Percentiles rank a stretch among this genome's conserved stretches.
Conservation (phyloP, 1,139 yeast species). For the Lodderomyces margitis region DNA sequence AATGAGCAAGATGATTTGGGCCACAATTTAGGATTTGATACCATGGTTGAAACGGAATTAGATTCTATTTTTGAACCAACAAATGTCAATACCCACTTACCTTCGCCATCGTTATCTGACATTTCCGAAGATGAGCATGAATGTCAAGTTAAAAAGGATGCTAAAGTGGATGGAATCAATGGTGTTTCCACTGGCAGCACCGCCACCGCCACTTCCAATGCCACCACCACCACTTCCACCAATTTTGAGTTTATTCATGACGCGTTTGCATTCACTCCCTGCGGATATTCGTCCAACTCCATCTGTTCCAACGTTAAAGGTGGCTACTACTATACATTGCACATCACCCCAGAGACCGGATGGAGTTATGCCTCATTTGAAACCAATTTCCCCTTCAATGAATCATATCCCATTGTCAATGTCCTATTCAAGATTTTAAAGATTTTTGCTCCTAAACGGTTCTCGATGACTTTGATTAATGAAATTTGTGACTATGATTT, state of each 20-base stretch:
- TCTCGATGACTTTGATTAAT: constrained; percentile 69
- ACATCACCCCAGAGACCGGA: constrained; percentile 89
- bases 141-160: neutral
- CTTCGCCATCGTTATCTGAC: constrained; percentile 38
- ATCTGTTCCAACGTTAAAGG: constrained; percentile 53
- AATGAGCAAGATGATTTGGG: constrained; percentile 69
- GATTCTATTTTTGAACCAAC: constrained; percentile 50
- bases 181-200: neutral
- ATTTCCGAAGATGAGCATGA: constrained; percentile 21
- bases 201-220: constrained; percentile 14
- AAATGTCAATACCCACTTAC: constrained; percentile 25
- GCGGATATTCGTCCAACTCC: constrained; percentile 92
- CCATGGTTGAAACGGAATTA: constrained; percentile 61
- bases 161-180: neutral
- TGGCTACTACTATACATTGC: constrained; percentile 80
- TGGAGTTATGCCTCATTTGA: constrained; percentile 98
- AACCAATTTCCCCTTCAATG: constrained; percentile 65
- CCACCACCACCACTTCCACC: constrained; percentile 1
- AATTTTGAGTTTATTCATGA: constrained; percentile 54
- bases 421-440: constrained; percentile 46
- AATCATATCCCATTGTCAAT: constrained; percentile 36
- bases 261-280: constrained; percentile 92
- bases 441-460: constrained; percentile 73
- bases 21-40: constrained; percentile 67
- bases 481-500: constrained; percentile 9